Percentiles rank a stretch among this genome's conserved stretches.
Evolutionary conservation across 768 basidiomycete species (phyloP).

Genomic region (Lentinula sp.): DNA sequence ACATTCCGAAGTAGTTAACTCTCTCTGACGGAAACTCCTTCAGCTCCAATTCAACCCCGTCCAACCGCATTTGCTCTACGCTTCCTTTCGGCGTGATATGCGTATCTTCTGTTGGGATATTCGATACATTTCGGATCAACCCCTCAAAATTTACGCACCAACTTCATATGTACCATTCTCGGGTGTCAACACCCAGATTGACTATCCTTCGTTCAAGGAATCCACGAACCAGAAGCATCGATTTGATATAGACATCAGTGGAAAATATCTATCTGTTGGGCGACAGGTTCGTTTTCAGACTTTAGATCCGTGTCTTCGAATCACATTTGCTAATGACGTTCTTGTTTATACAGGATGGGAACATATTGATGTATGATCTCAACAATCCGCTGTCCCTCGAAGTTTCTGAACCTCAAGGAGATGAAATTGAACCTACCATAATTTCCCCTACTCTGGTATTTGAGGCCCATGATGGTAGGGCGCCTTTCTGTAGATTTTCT

Average conservation of each 20-base stretch:
- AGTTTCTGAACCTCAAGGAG: neutral
- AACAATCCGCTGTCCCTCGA: neutral
- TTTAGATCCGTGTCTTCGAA: too few species aligned
- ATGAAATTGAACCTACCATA: constrained; percentile 3
- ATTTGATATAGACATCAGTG: constrained; percentile 75
- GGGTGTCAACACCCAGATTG: neutral
- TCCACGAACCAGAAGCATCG: constrained; percentile 61
- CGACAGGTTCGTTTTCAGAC: constrained; percentile 47
- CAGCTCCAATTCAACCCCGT: constrained; percentile 77
- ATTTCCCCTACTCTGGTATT: constrained; percentile 30
- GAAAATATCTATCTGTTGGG: constrained; percentile 59
- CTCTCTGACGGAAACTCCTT: neutral
- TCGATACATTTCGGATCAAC: constrained; percentile 44
- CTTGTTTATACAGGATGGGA: constrained; percentile 35
- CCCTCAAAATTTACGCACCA: constrained; percentile 30
- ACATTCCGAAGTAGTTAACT: neutral
- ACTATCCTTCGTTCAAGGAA: neutral
- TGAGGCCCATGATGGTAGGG: constrained; percentile 53
- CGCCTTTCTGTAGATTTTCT: neutral
- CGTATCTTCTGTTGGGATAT: constrained; percentile 76
- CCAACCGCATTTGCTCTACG: constrained; percentile 68
- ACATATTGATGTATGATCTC: constrained; percentile 55
- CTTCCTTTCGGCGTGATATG: constrained; percentile 65
- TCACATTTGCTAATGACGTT: too few species aligned
- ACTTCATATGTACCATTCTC: neutral